phyloP scores from a whole-genome alignment of 345 rosid species.

The Corymbia maculata region DNA sequence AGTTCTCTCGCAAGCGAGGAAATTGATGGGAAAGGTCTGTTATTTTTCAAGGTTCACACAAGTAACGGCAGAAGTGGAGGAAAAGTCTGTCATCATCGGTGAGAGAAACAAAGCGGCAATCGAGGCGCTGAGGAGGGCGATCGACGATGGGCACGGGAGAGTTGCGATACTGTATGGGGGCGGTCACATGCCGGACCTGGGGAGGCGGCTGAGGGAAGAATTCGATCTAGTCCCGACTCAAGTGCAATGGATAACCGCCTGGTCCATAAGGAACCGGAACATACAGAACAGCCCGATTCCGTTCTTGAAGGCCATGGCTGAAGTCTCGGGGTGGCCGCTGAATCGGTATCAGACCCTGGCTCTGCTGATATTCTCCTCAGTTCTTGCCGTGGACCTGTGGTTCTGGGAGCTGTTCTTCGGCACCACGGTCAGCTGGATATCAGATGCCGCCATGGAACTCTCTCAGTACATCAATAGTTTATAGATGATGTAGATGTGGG shows the following conservation, averaged over 20 bases:
- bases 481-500: conserved; percentile 14
- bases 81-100: conserved; percentile 75
- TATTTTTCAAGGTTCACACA: conserved; percentile 51
- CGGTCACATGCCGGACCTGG: conserved; percentile 98
- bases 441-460: conserved; percentile 32
- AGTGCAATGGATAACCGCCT: conserved; percentile 85
- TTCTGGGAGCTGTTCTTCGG: conserved; percentile 77
- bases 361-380: conserved; percentile 57
- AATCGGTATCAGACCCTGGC: conserved; percentile 86
- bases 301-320: conserved; percentile 54
- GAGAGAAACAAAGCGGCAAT: conserved; percentile 80
- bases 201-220: conserved; percentile 69
- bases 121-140: conserved; percentile 54
- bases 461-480: conserved; percentile 25
- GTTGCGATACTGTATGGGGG: conserved; percentile 84
- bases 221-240: conserved; percentile 54
- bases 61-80: conserved; percentile 69
- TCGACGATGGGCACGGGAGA: conserved; percentile 57
- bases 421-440: conserved; percentile 46
- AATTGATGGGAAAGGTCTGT: background rate
- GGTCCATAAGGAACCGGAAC: conserved; percentile 67
- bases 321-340: conserved; percentile 73
- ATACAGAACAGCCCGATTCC: conserved; percentile 44
- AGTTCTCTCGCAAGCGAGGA: background rate
- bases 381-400: conserved; percentile 84